Evolutionary conservation across 208 protist species (phyloP).

Genomic region (Acanthamoeba triangularis): DNA sequence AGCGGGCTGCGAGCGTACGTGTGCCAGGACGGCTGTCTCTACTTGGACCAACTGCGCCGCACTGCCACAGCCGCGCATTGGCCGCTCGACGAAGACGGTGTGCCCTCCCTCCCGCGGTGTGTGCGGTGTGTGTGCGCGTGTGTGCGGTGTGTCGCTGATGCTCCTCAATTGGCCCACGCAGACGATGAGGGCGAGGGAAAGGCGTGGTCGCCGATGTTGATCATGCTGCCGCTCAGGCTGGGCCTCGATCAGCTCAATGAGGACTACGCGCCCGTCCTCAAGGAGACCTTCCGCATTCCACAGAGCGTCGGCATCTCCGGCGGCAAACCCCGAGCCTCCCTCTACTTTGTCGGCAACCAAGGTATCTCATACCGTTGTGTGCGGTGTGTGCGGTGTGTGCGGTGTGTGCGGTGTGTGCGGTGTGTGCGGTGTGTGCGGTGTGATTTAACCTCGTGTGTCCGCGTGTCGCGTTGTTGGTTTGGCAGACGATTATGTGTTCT

Average conservation of each 20-base stretch:
- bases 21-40: constrained; percentile 39
- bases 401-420: background rate
- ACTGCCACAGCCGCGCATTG: background rate
- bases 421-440: background rate
- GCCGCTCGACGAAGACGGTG: constrained; percentile 5
- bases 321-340: constrained; percentile 81
- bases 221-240: constrained; percentile 48
- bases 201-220: constrained; percentile 30
- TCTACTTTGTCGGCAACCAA: constrained; percentile 83
- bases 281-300: constrained; percentile 37
- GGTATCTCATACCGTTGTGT: background rate
- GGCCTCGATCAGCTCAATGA: constrained; percentile 41
- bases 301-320: constrained; percentile 82
- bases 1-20: constrained; percentile 31
- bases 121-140: background rate
- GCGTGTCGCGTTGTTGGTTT: too few species aligned
- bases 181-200: background rate
- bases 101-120: background rate
- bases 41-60: constrained; percentile 7
- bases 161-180: background rate
- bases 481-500: constrained; percentile 56
- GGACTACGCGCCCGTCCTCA: constrained; percentile 11
- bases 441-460: background rate
- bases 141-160: background rate
- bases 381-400: too few species aligned